A percentile compares a stretch with the other conserved stretches of the same genome.
These are phyloP conservation scores for Trichophyton simii DNA, from an alignment of 2,329 filamentous ascomycete species.

Conservation along the genomic window DNA sequence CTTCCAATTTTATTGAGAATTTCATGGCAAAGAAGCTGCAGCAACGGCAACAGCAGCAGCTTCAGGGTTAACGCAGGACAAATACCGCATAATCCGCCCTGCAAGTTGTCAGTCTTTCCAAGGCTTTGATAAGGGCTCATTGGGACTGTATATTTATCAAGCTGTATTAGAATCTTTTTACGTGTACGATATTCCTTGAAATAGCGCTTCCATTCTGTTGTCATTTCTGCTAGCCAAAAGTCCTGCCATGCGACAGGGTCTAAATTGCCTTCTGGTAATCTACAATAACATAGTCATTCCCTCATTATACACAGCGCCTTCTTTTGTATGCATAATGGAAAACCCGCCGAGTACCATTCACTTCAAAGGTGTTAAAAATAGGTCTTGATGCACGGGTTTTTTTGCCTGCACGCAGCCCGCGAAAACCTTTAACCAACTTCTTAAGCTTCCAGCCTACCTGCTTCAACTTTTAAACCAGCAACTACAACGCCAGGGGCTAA, in stretches of 20 bases:
- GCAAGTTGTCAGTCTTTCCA: background rate
- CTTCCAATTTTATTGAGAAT: constrained; percentile 25
- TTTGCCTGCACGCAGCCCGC: background rate
- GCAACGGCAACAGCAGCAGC: background rate
- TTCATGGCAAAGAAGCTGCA: constrained; percentile 20
- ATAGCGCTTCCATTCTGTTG: background rate
- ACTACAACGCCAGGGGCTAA: background rate
- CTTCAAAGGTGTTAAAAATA: background rate
- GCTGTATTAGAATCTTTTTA: constrained; percentile 3
- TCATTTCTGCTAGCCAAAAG: background rate
- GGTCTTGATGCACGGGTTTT: background rate
- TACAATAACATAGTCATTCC: background rate
- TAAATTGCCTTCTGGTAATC: background rate
- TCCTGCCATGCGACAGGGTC: background rate
- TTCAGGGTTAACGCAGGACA: background rate
- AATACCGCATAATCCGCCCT: background rate
- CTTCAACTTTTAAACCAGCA: background rate
- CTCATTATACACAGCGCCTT: background rate
- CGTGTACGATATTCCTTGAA: constrained; percentile 1
- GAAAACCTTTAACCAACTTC: constrained; percentile 1
- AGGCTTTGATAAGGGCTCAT: background rate
- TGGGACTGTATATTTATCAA: background rate
- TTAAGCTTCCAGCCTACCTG: background rate
- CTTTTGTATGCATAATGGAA: background rate
- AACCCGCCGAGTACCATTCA: background rate